Evolutionary conservation across 2,329 filamentous ascomycete species (phyloP), one percentile per base, ranked within the genome.

Genomic region (Diaporthe vexans): DNA sequence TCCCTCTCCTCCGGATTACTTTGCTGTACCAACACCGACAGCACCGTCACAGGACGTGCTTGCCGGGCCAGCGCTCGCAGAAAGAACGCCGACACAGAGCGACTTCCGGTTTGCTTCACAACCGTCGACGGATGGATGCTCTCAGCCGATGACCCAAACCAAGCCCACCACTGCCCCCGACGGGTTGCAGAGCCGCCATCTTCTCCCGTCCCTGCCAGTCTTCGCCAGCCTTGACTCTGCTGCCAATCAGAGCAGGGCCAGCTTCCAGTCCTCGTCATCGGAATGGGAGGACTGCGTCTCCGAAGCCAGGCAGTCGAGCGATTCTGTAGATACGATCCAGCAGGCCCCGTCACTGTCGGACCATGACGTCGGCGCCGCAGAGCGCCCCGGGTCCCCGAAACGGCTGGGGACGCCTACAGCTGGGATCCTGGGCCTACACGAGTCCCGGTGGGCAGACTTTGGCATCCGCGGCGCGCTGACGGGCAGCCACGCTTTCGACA

Each of bases 381-480:
- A 48, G 51, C 65, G 17, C 1, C 59, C 52, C 3, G 24, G n/a
- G 29, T 46, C 71, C n/a, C 46, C 70, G 43, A 74, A 72, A 37
- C 74, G 74, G 74, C 74, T 79, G 46, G 71, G 73, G 21, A 77
- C 74, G n/a, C 77, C 80, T 5, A 81, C 81, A 0, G 78, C 81
- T 2, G 81, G 82, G 35, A 78, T 78, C 68, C 75, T 83, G 1
- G 81, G 81, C 24, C 73, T 83, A 19, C 76, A 78, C 72, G 80
- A 81, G 74, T 75, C 76, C 9, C 77, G 75, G 11, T 76, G 78
- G n/a, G 75, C 77, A 10, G 78, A 78, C 17, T 70, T 81, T 37
- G 80, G 79, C 1, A 74, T 83, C 29, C 79, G 80, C 19, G 77
- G 79, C 17, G 80, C 81, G 4, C 76, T 82, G 54, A 79, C 78